A percentile compares a stretch with the other conserved stretches of the same genome.
Conservation (phyloP, 2,329 filamentous ascomycete species). For the Chrysoporthe austroafricana region DNA sequence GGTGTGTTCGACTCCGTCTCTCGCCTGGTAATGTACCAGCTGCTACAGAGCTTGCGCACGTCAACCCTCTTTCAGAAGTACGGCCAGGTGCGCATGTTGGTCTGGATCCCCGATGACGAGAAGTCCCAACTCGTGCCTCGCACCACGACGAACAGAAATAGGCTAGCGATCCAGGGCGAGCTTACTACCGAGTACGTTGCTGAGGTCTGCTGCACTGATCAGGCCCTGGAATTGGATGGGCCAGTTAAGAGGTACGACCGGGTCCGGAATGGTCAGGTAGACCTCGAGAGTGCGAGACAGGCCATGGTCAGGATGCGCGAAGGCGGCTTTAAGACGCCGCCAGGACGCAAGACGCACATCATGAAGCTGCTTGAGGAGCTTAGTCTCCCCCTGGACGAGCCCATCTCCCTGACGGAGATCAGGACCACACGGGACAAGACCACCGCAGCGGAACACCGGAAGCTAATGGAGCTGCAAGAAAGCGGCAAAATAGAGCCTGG, state of each 20-base stretch:
- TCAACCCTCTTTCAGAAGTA: constrained; percentile 71
- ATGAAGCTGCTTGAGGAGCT: constrained; percentile 34
- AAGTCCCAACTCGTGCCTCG: constrained; percentile 64
- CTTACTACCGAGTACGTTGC: constrained; percentile 61
- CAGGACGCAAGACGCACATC: constrained; percentile 45
- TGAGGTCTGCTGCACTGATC: constrained; percentile 57
- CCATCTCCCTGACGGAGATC: constrained; percentile 30
- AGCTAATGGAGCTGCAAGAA: constrained; percentile 44
- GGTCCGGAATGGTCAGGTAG: constrained; percentile 51
- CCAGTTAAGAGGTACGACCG: constrained; percentile 29
- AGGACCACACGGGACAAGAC: constrained; percentile 35
- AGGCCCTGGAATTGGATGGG: constrained; percentile 22
- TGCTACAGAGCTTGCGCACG: constrained; percentile 61
- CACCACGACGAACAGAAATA: constrained; percentile 57
- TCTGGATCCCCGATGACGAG: constrained; percentile 70
- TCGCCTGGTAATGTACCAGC: constrained; percentile 62
- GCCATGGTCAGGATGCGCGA: constrained; percentile 52
- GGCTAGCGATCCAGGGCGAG: constrained; percentile 62
- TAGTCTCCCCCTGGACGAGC: constrained; percentile 27
- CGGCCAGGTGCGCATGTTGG: constrained; percentile 77
- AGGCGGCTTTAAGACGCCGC: constrained; percentile 47
- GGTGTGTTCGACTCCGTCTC: constrained; percentile 59
- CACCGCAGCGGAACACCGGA: constrained; percentile 41
- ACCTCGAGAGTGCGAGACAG: constrained; percentile 48
- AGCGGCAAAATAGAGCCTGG: constrained; percentile 23